Base-by-base conservation (phyloP, 371 early-diverging fungal species). In the Gilbertella persicaria region DNA sequence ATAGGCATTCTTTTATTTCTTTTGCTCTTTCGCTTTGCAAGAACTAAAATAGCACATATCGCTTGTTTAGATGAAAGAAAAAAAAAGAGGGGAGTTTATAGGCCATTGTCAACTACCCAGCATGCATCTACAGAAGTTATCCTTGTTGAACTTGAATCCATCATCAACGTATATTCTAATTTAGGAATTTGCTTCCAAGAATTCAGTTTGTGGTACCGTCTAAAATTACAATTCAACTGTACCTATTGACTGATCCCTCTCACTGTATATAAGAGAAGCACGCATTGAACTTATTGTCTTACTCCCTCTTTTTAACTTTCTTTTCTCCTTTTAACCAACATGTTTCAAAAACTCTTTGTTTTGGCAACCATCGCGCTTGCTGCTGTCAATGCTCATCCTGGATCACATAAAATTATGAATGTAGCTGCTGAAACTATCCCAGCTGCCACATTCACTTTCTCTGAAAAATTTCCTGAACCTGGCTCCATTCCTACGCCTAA, bases 401-500 rank as follows among this genome's bases (percentile, higher is more conserved):
- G 63, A 43, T 26, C 44, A 17, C 61, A 60, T 19, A 24, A 46
- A 6, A 21, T 52, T 21, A 39, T 40, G 20, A 38, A 45, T 16
- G 40, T 53, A 23, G 52, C 58, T 40, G 26, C 55, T 17, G 23
- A 53, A 9, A 12, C 55, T 12, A 49, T 53, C 5, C 33, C 59
- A 24, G 6, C 64, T n/a, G 45, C 26, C 21, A 63, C 39, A 23
- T 70, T 72, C 56, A 58, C 56, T 43, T 73, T 77, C 57, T 63
- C 60, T 28, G 69, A 71, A 45, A 67, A 61, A 6, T 77, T 60
- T 36, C 78, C 78, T 46, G 49, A 39, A 9, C 29, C 72, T 24
- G 61, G 65, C n/a, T 30, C 45, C 13, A 58, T 67, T 3, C 78
- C 78, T 42, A 62, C 64, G 9, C 70, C 79, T 13, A 75, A 75